Evolutionary conservation across 768 basidiomycete genomes (phyloP), one percentile per base, ranked within the genome.

Genomic region (Grammothele lineata): DNA sequence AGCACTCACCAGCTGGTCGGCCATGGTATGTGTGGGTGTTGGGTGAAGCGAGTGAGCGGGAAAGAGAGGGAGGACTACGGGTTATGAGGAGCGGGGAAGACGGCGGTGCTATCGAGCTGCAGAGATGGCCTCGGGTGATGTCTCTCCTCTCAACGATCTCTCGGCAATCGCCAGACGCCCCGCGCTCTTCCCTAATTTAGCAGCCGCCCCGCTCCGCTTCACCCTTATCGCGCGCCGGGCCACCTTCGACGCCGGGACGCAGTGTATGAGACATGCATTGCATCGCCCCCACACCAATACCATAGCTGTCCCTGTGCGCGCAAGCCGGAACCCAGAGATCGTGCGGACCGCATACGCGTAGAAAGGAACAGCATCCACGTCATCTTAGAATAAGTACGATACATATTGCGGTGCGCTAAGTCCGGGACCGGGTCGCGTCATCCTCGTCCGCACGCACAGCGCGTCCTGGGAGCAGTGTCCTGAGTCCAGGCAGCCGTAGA

Each of bases 1-100:
- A 3, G 30, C 37, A 68, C 77, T 57, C 55, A 78, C 77, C 56
- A 79, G 58, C 65, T 76, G 73, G 57, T 79, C 77, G 54, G 77
- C 77, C 77, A 79, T 79, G 12, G 40, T 61, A 39, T 37, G 40
- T 18, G 17, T 23, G 27, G 50, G 36, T 18, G 17, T 25, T 24
- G 50, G 33, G 27, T 37, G 11, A 25, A 35, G 40, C 44, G 49
- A 41, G 32, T n/a, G 37, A 49, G 38, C 32, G 50, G 32, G 19
- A 32, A 37, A 22, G 35, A 34, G 14, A 25, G 41, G 37, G 36
- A 42, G 24, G 34, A 41, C 37, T 40, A 37, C 47, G 40, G 37
- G 47, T 48, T 42, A 47, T 48, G 42, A 56, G 45, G 44, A 48
- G 48, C 37, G 48, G 42, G 43, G 51, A 38, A 45, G 44, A 57